These are phyloP conservation scores for Aspergillus campestris DNA, from an alignment of 495 filamentous ascomycete genomes.

Conservation along the genomic window DNA sequence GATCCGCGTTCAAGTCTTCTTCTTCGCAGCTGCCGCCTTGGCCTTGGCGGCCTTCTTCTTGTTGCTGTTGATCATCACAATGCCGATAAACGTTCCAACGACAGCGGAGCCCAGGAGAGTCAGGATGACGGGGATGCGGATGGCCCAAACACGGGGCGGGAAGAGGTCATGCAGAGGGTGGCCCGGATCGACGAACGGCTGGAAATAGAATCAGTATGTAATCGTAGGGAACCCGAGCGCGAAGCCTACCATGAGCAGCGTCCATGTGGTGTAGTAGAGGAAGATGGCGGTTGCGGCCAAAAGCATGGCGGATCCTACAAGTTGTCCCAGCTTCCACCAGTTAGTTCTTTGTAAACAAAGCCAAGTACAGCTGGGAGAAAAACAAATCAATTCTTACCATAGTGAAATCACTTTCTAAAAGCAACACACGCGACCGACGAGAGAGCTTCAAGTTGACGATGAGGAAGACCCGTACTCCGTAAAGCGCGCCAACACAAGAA, in stretches of 20 bases:
- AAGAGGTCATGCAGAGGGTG: conserved; percentile 93
- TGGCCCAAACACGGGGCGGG: conserved; percentile 95
- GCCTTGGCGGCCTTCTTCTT: conserved; percentile 93
- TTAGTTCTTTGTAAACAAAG: too few relatives aligned
- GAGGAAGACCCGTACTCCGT: not conserved
- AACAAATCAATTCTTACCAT: conserved; percentile 13
- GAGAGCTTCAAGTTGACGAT: not conserved
- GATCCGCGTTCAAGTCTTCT: conserved; percentile 51
- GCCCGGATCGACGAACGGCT: conserved; percentile 95
- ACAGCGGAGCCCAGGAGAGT: conserved; percentile 87
- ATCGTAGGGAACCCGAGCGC: not conserved
- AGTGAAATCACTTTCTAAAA: conserved; percentile 11
- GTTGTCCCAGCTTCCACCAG: conserved; percentile 71
- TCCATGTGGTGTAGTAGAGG: conserved; percentile 98
- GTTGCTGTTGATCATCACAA: conserved; percentile 99
- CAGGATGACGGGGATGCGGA: conserved; percentile 95
- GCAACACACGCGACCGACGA: not conserved
- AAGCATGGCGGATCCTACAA: conserved; percentile 96
- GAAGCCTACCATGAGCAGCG: conserved; percentile 76
- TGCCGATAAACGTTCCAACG: conserved; percentile 88
- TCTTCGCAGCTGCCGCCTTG: conserved; percentile 58
- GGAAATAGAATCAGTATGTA: conserved; percentile 1
- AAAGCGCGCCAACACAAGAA: not conserved
- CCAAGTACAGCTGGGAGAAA: too few relatives aligned
- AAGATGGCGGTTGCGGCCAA: conserved; percentile 91